Evolutionary conservation across 2,329 filamentous ascomycete genomes (phyloP).

Genomic region (Cladosporium cucumerinum): DNA sequence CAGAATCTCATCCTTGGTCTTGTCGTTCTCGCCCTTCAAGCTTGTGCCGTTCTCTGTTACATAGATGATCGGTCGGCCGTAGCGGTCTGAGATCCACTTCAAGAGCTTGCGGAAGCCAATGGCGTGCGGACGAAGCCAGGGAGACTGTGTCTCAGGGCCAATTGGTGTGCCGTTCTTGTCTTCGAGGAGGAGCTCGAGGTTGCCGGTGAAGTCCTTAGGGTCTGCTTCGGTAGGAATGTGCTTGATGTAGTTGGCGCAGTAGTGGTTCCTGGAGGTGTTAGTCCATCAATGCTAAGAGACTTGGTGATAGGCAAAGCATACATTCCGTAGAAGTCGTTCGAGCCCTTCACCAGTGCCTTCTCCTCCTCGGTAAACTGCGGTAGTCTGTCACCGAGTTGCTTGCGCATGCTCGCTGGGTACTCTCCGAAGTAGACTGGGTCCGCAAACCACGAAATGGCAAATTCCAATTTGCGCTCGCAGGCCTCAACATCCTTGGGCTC

Average conservation of each 20-base stretch:
- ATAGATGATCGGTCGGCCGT: constrained; percentile 73
- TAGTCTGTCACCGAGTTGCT: constrained; percentile 74
- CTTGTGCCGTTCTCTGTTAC: constrained; percentile 88
- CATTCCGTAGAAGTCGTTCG: constrained; percentile 92
- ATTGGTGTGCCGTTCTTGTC: constrained; percentile 71
- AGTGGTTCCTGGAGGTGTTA: constrained; percentile 60
- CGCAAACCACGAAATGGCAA: constrained; percentile 82
- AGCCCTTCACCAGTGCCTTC: constrained; percentile 70
- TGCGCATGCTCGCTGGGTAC: constrained; percentile 78
- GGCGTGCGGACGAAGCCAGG: constrained; percentile 75
- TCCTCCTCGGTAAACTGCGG: constrained; percentile 73
- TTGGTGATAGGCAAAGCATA: background rate
- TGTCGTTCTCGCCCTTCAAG: constrained; percentile 76
- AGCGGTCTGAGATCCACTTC: constrained; percentile 73
- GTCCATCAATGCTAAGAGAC: background rate
- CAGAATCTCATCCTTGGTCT: constrained; percentile 66
- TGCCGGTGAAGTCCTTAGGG: constrained; percentile 67
- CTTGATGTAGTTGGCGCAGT: constrained; percentile 83
- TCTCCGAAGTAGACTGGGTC: constrained; percentile 82
- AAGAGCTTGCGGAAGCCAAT: constrained; percentile 74
- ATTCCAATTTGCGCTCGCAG: constrained; percentile 77
- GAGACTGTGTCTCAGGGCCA: constrained; percentile 76
- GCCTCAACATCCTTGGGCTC: constrained; percentile 74
- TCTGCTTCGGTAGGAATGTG: constrained; percentile 56
- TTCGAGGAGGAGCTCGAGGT: constrained; percentile 66